Base-by-base conservation (phyloP, 805 yeast species). In the Helenozyma baotianmanensis region DNA sequence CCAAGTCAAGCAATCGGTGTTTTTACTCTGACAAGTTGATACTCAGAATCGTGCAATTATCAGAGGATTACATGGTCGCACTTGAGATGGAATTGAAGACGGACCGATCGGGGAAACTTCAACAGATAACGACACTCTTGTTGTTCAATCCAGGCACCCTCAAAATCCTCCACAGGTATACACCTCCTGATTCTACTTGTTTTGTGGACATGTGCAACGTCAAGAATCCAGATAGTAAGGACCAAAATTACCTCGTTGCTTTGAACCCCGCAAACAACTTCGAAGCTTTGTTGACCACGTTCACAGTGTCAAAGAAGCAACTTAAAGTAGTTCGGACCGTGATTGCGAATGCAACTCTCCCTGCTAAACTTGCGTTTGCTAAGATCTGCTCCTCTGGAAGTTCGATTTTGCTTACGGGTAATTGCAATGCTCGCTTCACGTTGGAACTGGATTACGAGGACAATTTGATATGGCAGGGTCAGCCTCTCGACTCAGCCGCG, bases 191-290 rank as follows among this genome's bases (percentile, higher is more conserved):
- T 4, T 9, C 22, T 3, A 18, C 21, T 4, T 25, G 22, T 4
- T 33, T 18, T 25, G 39, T 37, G 6, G 44, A 32, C 18, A 26
- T 42, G 16, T 39, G 40, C 22, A 3, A 18, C 5, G 25, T 42
- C 6, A 18, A 14, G 30, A 13, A 19, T 18, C 10, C 23, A 13
- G 22, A 25, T 9, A 24, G 17, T 2, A 10, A 26, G n/a, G 23
- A 15, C 7, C 21, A 25, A 9, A 10, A 26, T 7, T 29, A 30
- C 15, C 21, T 40, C 21, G 36, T 42, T 17, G 44, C 30, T 6
- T 39, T 37, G 5, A 32, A 25, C 19, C 22, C 35, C 6, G 32
- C 19, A 2, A 23, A 24, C n/a, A 27, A 21, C 4, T 27, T 29
- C 11, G 27, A 21, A 4, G 19, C 30, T 6, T 14, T 30, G 11